Base-by-base conservation (phyloP, 495 filamentous ascomycete genomes). In the Cercophora sp. region DNA sequence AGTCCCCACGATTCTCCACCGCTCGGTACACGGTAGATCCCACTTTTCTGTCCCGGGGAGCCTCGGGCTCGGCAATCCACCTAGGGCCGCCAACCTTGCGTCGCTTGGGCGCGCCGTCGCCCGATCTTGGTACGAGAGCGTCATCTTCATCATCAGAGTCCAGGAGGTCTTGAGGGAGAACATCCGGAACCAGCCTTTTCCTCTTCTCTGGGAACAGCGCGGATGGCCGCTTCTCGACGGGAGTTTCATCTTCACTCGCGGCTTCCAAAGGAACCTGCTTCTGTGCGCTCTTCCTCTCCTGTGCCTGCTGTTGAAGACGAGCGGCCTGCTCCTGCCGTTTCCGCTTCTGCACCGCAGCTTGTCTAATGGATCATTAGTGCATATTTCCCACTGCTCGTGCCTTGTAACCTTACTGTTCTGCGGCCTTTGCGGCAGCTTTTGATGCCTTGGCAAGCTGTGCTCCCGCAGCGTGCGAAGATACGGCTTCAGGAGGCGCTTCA, bases 301-400 rank as follows among this genome's bases (percentile, higher is more conserved):
- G 61, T 5, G 72, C 73, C 61, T 76, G 73, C 45, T 68, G 57
- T 58, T 71, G 75, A 61, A 74, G 65, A 27, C 72, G 63, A 24
- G 62, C 66, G 58, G 75, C 71, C 37, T 70, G 69, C 58, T 69
- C 70, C 54, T 77, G 71, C 20, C 73, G 69, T 50, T 72, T 78
- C 43, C 65, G 62, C 56, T 74, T 77, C 34, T 68, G 62, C 15
- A 57, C 59, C 13, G 69, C 70, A 11, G 65, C 66, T 65, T 72
- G 62, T 56, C 73, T 78, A 27, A 10, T 0, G 27, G 32, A 31
- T 64, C 16, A 34, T 24, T 29, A 65, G 59, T 16, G 32, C 24
- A 4, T 40, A 3, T 11, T 24, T 35, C 11, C 11, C 15, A 20
- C 50, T 20, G 8, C 13, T 26, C n/a, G 10, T 19, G 29, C 29